These are phyloP conservation scores for Arabidopsis arenosa DNA, from an alignment of 345 rosid species.

Conservation along the genomic window DNA sequence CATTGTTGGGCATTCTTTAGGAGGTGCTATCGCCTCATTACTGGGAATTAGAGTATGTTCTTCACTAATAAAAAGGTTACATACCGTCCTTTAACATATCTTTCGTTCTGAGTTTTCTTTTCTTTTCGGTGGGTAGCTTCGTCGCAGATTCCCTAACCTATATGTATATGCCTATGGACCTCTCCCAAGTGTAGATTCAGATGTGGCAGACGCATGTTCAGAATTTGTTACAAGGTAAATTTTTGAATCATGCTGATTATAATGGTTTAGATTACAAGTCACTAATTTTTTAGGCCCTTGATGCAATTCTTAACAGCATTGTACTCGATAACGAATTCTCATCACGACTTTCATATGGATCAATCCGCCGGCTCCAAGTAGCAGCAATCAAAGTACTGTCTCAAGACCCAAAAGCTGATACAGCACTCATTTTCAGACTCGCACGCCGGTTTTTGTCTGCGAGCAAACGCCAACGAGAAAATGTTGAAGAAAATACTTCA, in stretches of 20 bases:
- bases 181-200: conserved; percentile 82
- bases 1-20: conserved; percentile 88
- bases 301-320: conserved; percentile 67
- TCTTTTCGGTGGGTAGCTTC: conserved; percentile 52
- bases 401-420: conserved; percentile 67
- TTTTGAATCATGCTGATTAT: conserved; percentile 13
- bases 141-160: conserved; percentile 62
- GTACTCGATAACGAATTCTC: conserved; percentile 87
- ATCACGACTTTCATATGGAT: conserved; percentile 88
- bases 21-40: conserved; percentile 91
- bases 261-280: conserved; percentile 13
- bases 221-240: conserved; percentile 81
- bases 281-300: conserved; percentile 32
- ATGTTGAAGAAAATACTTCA: background rate
- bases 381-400: conserved; percentile 78
- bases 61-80: conserved; percentile 3
- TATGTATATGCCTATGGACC: conserved; percentile 85
- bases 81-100: background rate
- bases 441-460: conserved; percentile 68
- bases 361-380: conserved; percentile 81
- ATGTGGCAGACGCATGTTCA: conserved; percentile 79
- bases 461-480: conserved; percentile 48
- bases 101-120: conserved; percentile 19
- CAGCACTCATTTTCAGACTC: conserved; percentile 66
- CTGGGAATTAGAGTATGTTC: conserved; percentile 79